Conservation (phyloP, 805 yeast genomes). For the Wickerhamiella hasegawae region DNA sequence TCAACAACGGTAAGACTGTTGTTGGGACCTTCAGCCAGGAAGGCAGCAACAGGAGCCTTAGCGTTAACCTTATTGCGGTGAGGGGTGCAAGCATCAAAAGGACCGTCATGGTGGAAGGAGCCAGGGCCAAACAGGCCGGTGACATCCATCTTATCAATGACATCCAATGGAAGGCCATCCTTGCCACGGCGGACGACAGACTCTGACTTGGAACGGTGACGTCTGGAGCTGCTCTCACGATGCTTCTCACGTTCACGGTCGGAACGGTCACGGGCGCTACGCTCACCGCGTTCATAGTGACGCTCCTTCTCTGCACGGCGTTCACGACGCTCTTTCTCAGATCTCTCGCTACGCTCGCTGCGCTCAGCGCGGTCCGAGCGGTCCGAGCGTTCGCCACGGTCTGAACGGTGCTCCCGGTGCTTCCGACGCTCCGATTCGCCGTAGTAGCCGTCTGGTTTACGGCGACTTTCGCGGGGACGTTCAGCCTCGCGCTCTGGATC, state of each 20-base stretch:
- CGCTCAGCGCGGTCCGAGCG: not conserved
- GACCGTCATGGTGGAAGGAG: conserved; percentile 97
- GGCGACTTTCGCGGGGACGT: not conserved
- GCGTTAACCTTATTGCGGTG: conserved; percentile 58
- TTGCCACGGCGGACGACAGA: conserved; percentile 13
- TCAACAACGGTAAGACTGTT: conserved; percentile 60
- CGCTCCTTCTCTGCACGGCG: conserved; percentile 3
- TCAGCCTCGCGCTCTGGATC: conserved; percentile 9
- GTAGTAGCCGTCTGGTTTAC: too few relatives aligned
- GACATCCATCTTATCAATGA: conserved; percentile 89
- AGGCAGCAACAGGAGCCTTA: conserved; percentile 87
- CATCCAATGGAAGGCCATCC: conserved; percentile 58
- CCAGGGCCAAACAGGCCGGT: conserved; percentile 87
- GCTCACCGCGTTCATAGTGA: not conserved
- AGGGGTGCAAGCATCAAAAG: conserved; percentile 96
- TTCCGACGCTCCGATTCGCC: too few relatives aligned
- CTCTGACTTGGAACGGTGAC: conserved; percentile 14
- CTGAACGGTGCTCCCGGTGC: not conserved
- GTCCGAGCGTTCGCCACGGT: not conserved
- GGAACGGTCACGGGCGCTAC: conserved; percentile 1
- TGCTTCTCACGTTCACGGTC: conserved; percentile 1
- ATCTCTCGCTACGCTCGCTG: not conserved
- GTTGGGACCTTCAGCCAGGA: conserved; percentile 92
- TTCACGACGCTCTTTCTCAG: conserved; percentile 5
- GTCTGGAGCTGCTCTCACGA: conserved; percentile 2